These are phyloP conservation scores for Sporothrix pallida DNA, from an alignment of 2,329 filamentous ascomycete species.

Conservation along the genomic window DNA sequence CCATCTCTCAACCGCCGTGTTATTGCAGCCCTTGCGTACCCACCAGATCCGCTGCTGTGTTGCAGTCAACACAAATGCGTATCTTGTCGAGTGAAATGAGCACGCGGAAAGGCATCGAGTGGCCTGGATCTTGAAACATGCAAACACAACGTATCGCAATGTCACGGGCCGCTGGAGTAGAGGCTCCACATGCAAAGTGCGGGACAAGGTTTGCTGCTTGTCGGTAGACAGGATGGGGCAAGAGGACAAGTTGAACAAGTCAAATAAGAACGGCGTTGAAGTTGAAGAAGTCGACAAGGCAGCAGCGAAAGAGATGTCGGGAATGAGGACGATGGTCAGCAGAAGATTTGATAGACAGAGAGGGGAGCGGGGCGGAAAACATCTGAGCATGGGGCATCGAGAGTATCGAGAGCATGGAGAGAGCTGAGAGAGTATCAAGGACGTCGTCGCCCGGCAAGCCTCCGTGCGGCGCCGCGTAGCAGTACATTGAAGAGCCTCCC, in stretches of 20 bases:
- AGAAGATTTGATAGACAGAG: neutral
- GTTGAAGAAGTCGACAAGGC: slow-evolving; percentile 17
- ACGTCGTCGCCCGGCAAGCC: neutral
- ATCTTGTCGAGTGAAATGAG: neutral
- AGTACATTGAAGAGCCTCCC: neutral
- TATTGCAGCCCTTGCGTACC: neutral
- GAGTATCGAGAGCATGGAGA: neutral
- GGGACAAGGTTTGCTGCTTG: neutral
- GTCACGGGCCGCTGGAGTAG: neutral
- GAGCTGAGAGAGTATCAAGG: neutral
- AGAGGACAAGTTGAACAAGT: slow-evolving; percentile 18
- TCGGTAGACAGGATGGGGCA: neutral
- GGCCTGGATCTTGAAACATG: neutral
- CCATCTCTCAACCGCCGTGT: neutral
- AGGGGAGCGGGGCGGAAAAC: neutral
- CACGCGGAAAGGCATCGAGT: neutral
- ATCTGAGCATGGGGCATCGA: neutral
- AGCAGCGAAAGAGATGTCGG: neutral
- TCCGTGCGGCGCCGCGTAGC: neutral
- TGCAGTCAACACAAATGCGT: neutral
- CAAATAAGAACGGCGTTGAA: neutral
- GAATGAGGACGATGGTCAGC: neutral
- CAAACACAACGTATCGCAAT: neutral
- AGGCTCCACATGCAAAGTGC: slow-evolving; percentile 14
- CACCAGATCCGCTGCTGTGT: neutral